Evolutionary conservation across 768 basidiomycete species (phyloP), one percentile per base, ranked within the genome.

Genomic region (Mycena latifolia): DNA sequence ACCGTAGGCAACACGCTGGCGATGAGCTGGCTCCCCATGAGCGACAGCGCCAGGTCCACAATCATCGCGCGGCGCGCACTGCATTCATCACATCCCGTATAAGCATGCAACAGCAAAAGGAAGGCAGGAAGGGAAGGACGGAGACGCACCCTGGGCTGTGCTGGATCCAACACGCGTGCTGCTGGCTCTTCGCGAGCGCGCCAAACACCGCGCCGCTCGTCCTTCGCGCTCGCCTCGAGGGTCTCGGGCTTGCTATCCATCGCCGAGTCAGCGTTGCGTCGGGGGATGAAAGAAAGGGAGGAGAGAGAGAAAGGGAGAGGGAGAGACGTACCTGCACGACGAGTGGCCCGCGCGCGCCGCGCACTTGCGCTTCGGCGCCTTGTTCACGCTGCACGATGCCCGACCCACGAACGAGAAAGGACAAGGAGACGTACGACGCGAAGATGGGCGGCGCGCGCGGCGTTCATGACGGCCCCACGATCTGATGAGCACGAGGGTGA

Each of bases 381-480:
- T 92, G 78, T 95, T 95, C 71, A 95, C 93, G 66, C 93, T 95
- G 70, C 0, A 56, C 29, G 35, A 43, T 22, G 54, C 20, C n/a
- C n/a, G n/a, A 66, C 48, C 52, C 10, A 59, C 11, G 66, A 6
- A 14, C 33, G 50, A 62, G 37, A 24, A 29, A 15, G 66, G 20
- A 58, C 45, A n/a, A n/a, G n/a, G n/a, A n/a, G n/a, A 81, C 91
- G 72, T 76, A 94, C 93, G 89, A 93, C 3, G 91, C 87, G 74
- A 95, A 95, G 73, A 95, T 95, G 3, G 94, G 94, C 28, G 94
- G 94, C 0, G 92, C 92, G 41, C 92, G 93, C 24, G 91, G 84
- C 2, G 92, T 92, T 94, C 94, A 95, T 5, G 89, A 90, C 35
- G 95, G 78, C 75, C 95, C 94, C 94, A 95, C 95, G 71, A 95